These are phyloP conservation scores for Linderina pennispora DNA, from an alignment of 192 early-diverging fungal genomes.

Conservation along the genomic window DNA sequence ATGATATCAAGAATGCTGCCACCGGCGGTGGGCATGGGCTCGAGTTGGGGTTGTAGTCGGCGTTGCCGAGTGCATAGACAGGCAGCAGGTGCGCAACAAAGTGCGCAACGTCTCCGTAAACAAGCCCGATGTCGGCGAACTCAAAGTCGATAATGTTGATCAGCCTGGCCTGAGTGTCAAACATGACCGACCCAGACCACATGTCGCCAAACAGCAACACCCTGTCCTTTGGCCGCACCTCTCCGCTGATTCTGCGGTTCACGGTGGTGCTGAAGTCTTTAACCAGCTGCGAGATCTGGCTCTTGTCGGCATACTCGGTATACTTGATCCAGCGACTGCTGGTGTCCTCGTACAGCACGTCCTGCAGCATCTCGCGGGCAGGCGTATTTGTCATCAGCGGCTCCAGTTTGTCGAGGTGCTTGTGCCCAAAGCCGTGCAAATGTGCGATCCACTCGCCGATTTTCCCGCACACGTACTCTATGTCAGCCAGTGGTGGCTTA, in stretches of 20 bases:
- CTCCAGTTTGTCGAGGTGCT: slow-evolving; percentile 1
- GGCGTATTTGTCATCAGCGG: slow-evolving; percentile 11
- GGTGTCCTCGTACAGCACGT: slow-evolving; percentile 11
- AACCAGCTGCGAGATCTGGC: not conserved
- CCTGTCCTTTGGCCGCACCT: no score
- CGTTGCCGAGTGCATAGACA: slow-evolving; percentile 10
- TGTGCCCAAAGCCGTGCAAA: slow-evolving; percentile 19
- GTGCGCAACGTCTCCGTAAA: slow-evolving; percentile 17
- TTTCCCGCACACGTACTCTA: slow-evolving; percentile 8
- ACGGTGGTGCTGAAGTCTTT: not conserved
- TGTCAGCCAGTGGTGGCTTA: not conserved
- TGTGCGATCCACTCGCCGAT: slow-evolving; percentile 22
- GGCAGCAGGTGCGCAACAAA: slow-evolving; percentile 30
- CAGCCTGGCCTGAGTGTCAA: slow-evolving; percentile 1
- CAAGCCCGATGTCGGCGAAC: slow-evolving; percentile 16
- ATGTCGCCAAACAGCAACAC: slow-evolving; percentile 32
- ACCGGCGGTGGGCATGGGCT: slow-evolving; percentile 20
- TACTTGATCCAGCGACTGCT: slow-evolving; percentile 4
- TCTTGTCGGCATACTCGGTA: slow-evolving; percentile 5
- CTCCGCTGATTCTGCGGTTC: no score
- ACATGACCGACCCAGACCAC: slow-evolving; percentile 21
- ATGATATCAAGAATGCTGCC: slow-evolving; percentile 8
- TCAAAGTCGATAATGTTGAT: slow-evolving; percentile 28
- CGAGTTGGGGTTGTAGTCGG: slow-evolving; percentile 10
- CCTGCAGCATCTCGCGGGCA: slow-evolving; percentile 7